Evolutionary conservation across 148 eudicot species (phyloP), one percentile per base, ranked within the genome.

Genomic region (Persicaria tinctoria): DNA sequence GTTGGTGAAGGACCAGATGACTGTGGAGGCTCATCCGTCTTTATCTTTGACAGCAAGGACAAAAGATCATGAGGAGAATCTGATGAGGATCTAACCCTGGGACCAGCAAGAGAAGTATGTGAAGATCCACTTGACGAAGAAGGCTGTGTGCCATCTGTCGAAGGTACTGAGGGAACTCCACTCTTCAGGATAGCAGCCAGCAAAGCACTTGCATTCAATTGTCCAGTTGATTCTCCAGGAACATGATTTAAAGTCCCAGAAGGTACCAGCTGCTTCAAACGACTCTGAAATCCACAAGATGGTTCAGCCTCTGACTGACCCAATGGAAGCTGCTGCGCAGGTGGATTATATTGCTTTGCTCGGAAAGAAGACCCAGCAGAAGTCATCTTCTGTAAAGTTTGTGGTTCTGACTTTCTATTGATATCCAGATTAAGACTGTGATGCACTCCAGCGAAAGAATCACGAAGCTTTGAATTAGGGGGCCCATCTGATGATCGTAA

Each of bases 111-210:
- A 45, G 68, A 51, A 63, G 73, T n/a, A 38, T 81, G 81, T 56
- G 81, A 64, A 32, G 85, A 47, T 53, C 78, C 75, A 17, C 48
- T 77, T 56, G 86, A 79, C 63, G 64, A 77, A 83, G 86, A 85
- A 49, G 82, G 79, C 69, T 70, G 87, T 55, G 46, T 27, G 73
- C 79, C 80, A 50, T 79, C 45, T 79, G 73, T 74, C 47, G 86
- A 75, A 46, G 62, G 77, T 69, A 78, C 73, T 45, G 83, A 55
- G 51, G 85, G 78, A 46, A 80, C 78, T 73, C 89, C 91, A 76
- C 87, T 87, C 72, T 87, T 84, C 80, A 80, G 72, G 23, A 86
- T 86, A 78, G 96, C 89, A 79, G 89, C 86, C 80, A 89, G 81
- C 81, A 86, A 81, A 76, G 75, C 83, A 74, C 87, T 85, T 57